Evolutionary conservation across 2,329 filamentous ascomycete species (phyloP), one percentile per base, ranked within the genome.

Genomic region (Clarireedia paspali): DNA sequence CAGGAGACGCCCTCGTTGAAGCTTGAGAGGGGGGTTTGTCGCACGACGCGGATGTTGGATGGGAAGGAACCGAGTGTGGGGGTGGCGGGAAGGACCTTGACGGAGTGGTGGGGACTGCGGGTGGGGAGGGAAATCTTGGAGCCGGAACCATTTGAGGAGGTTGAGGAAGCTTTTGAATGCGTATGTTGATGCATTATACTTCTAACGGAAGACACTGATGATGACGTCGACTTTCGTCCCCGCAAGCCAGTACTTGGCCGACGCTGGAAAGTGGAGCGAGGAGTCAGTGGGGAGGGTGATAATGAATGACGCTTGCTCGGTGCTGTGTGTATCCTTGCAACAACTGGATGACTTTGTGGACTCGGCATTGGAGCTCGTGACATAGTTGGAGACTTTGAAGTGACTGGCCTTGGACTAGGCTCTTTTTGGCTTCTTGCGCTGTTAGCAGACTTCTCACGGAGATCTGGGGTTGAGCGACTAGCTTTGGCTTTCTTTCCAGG

Each of bases 11-110:
- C 77, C 65, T 86, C 83, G 59, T 83, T 83, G 63, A 82, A 84
- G 9, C 77, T 66, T 36, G 72, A 67, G 0, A 79, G 72, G 2
- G 79, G 75, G 0, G 76, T 70, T 14, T 78, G 84, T 30, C 91
- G 83, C 1, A 92, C 89, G 12, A 96, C 77, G 2, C 92, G 85
- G 58, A 96, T 88, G 62, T 91, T 95, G 51, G 84, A 88, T 0
- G 92, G 91, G 65, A 97, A 95, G 1, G 82, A 75, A 15, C 78
- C 76, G 2, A 80, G 74, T 0, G 87, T 91, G 0, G 92, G 92
- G 0, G 91, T 96, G 0, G 89, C 89, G 1, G 94, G 92, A 2
- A 97, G 82, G n/a, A 97, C 88, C 73, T 97, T 97, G 65, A 97
- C 87, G 0, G 89, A 95, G 63, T 89, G 83, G 69, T 96, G 91